Evolutionary conservation across 2,329 filamentous ascomycete species (phyloP), one percentile per base, ranked within the genome.

Genomic region (Alternaria consortialis): DNA sequence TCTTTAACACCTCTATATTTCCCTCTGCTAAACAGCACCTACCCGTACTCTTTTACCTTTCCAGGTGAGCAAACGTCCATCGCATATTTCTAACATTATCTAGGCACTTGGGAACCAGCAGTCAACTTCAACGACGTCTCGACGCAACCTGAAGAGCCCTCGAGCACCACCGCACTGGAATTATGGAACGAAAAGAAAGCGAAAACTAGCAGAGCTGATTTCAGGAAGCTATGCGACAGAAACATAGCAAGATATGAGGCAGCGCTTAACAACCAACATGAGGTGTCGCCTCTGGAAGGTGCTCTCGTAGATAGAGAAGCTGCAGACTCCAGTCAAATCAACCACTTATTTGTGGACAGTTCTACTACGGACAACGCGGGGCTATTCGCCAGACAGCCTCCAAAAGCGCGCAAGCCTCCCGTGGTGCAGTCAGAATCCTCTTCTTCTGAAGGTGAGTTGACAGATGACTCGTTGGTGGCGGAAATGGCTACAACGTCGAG

Each of bases 21-120:
- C 6, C 15, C 8, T 23, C 46, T 50, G 20, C 4, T 3, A 7
- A 9, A 37, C 32, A 5, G 23, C 13, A 23, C 34, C n/a, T 17
- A 40, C 15, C 36, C 15, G 12, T 20, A 23, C 34, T 17, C 36
- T 29, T 5, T 27, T 43, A 25, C 11, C 36, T 7, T 34, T 31
- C n/a, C n/a, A 43, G 13, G 12, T n/a, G 23, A 7, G 29, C 17
- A 15, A n/a, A n/a, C 42, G 36, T 27, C 23, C 31, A 37, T 50
- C 20, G 20, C 46, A 39, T 15, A 11, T 44, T 40, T n/a, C 59
- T 66, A 39, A 66, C 47, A 5, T 20, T 29, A 32, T 25, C 50
- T 48, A 63, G 72, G 69, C 40, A 74, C 74, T 1, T 76, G 72
- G 71, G 75, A 77, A 56, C 75, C 74, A 11, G 29, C 43, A 11